Conservation (phyloP, 2,329 filamentous ascomycete genomes). For the Phialemoniopsis sp. region DNA sequence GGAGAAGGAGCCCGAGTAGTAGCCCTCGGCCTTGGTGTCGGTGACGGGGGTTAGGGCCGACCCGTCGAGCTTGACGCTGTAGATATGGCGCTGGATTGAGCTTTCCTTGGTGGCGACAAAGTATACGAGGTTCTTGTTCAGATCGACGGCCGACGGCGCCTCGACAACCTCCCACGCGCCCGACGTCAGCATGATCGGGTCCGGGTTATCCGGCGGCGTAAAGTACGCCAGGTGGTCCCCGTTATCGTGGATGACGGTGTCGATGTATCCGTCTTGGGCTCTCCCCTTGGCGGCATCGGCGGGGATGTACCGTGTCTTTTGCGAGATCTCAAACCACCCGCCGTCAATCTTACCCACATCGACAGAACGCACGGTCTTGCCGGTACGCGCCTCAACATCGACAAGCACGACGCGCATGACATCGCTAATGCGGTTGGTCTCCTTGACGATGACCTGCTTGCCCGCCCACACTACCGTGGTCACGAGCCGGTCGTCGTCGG, state of each 20-base stretch:
- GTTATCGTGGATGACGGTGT: slow-evolving; percentile 80
- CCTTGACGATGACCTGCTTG: slow-evolving; percentile 77
- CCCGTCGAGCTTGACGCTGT: slow-evolving; percentile 82
- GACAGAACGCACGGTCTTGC: slow-evolving; percentile 73
- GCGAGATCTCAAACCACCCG: slow-evolving; percentile 94
- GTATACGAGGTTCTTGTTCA: slow-evolving; percentile 84
- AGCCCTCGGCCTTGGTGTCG: slow-evolving; percentile 68
- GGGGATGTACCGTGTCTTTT: slow-evolving; percentile 81
- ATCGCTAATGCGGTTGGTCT: slow-evolving; percentile 93
- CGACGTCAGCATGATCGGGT: slow-evolving; percentile 82
- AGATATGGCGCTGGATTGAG: slow-evolving; percentile 86
- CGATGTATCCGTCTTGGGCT: slow-evolving; percentile 83
- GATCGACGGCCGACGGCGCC: slow-evolving; percentile 78
- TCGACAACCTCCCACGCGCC: slow-evolving; percentile 87
- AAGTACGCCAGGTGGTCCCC: slow-evolving; percentile 95
- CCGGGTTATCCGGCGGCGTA: slow-evolving; percentile 74
- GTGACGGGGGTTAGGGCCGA: slow-evolving; percentile 70
- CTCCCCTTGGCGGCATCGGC: slow-evolving; percentile 75
- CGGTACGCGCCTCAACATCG: slow-evolving; percentile 69
- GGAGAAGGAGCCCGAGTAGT: slow-evolving; percentile 83
- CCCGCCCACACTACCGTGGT: slow-evolving; percentile 92
- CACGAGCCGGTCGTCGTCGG: slow-evolving; percentile 79
- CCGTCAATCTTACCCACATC: slow-evolving; percentile 85
- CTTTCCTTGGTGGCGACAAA: slow-evolving; percentile 84
- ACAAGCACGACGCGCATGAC: slow-evolving; percentile 83